Conservation (phyloP, 1,284 basidiomycete species). For the Trametes hirsuta region DNA sequence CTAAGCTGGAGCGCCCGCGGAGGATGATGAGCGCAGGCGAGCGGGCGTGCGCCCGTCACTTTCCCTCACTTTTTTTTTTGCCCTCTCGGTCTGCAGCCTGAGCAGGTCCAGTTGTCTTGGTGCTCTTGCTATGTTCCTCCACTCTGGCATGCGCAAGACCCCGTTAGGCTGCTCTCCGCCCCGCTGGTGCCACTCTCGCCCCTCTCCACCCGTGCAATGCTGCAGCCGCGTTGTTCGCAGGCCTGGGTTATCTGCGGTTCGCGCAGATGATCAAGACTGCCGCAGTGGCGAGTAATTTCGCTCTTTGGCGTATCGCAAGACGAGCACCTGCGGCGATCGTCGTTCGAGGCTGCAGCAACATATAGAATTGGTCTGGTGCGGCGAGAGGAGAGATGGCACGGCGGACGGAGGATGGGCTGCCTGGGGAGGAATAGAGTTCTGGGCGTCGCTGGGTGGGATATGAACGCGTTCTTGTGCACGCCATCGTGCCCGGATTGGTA, state of each 20-base stretch:
- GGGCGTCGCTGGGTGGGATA: conserved; percentile 18
- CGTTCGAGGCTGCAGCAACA: neutral
- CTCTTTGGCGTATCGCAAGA: neutral
- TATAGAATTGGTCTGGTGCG: neutral
- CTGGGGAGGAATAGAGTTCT: conserved; percentile 11
- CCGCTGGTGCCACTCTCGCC: no score
- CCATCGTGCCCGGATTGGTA: conserved; percentile 14
- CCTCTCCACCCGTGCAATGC: neutral
- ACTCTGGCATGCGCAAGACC: no score
- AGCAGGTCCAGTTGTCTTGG: no score
- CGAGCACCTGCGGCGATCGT: neutral
- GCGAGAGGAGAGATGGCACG: neutral
- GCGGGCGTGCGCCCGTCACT: neutral
- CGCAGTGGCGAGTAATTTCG: neutral
- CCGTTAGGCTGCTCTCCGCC: neutral
- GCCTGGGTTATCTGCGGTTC: neutral
- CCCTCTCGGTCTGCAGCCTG: no score
- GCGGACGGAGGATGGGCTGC: neutral
- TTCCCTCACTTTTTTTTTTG: neutral
- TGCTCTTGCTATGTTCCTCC: no score
- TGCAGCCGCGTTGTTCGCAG: neutral
- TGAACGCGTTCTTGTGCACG: conserved; percentile 15
- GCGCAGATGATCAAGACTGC: conserved; percentile 2
- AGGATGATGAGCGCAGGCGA: neutral
- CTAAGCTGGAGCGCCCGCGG: no score